Base-by-base conservation (phyloP, 2,329 filamentous ascomycete species). In the Pyrenochaeta sp. region DNA sequence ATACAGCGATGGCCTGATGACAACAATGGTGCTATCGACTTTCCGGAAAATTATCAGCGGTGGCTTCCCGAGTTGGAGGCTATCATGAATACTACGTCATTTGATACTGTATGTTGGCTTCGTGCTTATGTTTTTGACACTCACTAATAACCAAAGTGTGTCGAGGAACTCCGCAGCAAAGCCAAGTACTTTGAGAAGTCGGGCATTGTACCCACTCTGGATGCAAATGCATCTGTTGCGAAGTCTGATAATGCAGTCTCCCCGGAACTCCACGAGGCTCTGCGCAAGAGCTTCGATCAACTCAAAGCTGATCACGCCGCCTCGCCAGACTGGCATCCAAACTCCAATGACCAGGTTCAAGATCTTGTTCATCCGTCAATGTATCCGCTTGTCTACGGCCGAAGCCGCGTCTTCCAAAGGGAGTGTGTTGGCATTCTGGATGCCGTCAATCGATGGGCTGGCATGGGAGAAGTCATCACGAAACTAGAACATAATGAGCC, bases 351-450 rank as follows among this genome's bases (percentile, higher is more conserved):
- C 1, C 77, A 76, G 46, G 83, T 88, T 2, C 76, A 85, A 0
- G 80, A 88, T 58, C 69, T 88, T 1, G 76, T 88, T 4, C 79
- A 88, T 51, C 84, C 85, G 1, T 87, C 83, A 0, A 71, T 88
- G 6, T 88, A 78, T 51, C 83, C 85, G 0, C 64, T 88, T 0
- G 61, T 82, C 1, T 84, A 82, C 52, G 81, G 80, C 0, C 65
- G 67, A 10, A 76, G 75, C 2, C 71, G 72, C 3, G 71, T 74
- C 3, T 53, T 83, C 15, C 20, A 40, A 22, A 55, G 68, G 4
- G 60, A 57, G 3, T 51, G 43, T 2, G 63, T 72, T 2, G 46
- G 59, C 0, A 47, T 74, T 4, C 32, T 54, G 1, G 59, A 69
- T 20, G 69, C 65, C 15, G 49, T 63, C 4, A 15, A 34, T 2